Conservation (phyloP, 108 stramenopile species). For the Stephanodiscus minutulus region DNA sequence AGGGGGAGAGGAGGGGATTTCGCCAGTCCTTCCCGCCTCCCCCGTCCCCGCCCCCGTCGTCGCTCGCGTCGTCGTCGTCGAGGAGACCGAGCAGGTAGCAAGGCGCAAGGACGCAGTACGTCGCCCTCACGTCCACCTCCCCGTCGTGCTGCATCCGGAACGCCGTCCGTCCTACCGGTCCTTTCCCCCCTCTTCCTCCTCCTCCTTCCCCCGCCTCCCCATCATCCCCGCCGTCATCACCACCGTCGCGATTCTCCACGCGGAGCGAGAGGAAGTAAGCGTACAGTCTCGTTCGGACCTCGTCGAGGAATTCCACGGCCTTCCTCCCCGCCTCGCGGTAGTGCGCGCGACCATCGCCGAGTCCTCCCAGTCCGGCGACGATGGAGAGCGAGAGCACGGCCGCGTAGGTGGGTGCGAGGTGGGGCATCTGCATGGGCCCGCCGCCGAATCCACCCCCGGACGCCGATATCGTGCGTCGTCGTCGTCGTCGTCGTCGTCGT, state of each 20-base stretch:
- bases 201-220: not conserved
- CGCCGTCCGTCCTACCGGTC: slow-evolving; percentile 14
- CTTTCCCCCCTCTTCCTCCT: not conserved
- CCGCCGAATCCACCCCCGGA: slow-evolving; percentile 94
- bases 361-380: slow-evolving; percentile 49
- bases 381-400: slow-evolving; percentile 76
- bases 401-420: slow-evolving; percentile 97
- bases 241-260: slow-evolving; percentile 15
- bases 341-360: too few relatives aligned
- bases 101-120: slow-evolving; percentile 85
- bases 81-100: slow-evolving; percentile 47
- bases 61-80: not conserved
- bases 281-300: slow-evolving; percentile 59
- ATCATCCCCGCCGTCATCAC: not conserved
- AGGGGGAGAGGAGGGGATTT: slow-evolving; percentile 29
- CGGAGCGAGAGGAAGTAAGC: slow-evolving; percentile 69
- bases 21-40: too few relatives aligned
- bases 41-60: too few relatives aligned
- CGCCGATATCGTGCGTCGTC: not conserved
- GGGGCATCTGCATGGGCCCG: slow-evolving; percentile 90
- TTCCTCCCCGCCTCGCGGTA: slow-evolving; percentile 19
- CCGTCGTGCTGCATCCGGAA: slow-evolving; percentile 98
- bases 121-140: slow-evolving; percentile 96
- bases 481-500: not conserved
- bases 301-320: slow-evolving; percentile 44